These are phyloP conservation scores for Lathyrus oleraceus DNA, from an alignment of 306 rosid genomes.

Conservation along the genomic window DNA sequence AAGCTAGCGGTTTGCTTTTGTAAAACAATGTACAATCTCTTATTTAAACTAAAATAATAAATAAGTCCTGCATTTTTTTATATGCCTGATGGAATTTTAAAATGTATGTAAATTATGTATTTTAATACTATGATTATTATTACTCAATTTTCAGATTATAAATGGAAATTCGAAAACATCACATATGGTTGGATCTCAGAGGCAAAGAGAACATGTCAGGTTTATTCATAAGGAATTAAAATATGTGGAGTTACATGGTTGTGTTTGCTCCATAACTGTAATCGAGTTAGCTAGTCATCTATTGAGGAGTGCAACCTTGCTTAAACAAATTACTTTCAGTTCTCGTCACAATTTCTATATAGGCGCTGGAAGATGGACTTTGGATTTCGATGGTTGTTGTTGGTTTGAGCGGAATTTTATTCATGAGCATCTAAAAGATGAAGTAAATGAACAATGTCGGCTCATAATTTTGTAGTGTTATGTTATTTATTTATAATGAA, in stretches of 20 bases:
- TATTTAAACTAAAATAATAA: not conserved
- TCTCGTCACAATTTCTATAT: not conserved
- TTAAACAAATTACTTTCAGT: not conserved
- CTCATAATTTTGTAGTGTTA: not conserved
- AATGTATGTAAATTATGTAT: too few species aligned
- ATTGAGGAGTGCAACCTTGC: not conserved
- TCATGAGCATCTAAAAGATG: not conserved
- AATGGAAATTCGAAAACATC: not conserved
- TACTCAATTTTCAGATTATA: not conserved
- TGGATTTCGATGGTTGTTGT: not conserved
- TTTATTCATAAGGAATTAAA: not conserved
- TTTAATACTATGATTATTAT: not conserved
- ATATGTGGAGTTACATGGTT: not conserved
- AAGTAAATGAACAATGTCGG: not conserved
- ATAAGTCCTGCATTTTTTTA: not conserved
- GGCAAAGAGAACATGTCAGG: not conserved
- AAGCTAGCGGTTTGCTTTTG: too few species aligned
- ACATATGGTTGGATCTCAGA: not conserved
- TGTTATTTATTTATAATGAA: not conserved
- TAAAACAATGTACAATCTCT: too few species aligned
- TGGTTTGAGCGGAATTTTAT: not conserved
- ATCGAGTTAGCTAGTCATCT: not conserved
- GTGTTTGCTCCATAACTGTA: not conserved
- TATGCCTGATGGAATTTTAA: not conserved
- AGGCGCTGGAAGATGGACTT: not conserved